phyloP scores from a whole-genome alignment of 2,329 filamentous ascomycete species.

The Alternaria hordeiaustralica region DNA sequence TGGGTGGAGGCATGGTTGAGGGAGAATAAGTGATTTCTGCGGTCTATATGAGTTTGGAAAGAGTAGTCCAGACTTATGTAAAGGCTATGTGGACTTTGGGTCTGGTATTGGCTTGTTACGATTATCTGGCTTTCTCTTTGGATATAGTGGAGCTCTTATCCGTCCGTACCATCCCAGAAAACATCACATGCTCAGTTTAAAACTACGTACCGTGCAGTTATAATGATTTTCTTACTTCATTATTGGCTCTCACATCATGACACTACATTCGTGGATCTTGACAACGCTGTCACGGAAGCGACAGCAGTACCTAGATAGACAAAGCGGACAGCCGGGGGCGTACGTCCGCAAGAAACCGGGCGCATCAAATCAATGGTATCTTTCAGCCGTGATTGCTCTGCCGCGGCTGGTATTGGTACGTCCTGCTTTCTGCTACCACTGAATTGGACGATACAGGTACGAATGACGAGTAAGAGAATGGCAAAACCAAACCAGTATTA shows the following conservation, averaged over 20 bases:
- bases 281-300: neutral
- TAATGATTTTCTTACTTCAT: neutral
- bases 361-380: too few species aligned
- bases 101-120: neutral
- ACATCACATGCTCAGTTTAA: neutral
- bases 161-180: neutral
- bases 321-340: neutral
- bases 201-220: neutral
- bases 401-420: too few species aligned
- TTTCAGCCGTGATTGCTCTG: too few species aligned
- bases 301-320: neutral
- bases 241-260: neutral
- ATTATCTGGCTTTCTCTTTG: neutral
- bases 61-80: rapidly evolving
- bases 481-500: too few species aligned
- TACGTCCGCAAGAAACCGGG: too few species aligned
- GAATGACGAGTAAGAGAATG: too few species aligned
- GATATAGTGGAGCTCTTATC: neutral
- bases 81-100: neutral
- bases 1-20: neutral
- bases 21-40: neutral
- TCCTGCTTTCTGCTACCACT: too few species aligned
- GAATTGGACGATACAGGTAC: too few species aligned
- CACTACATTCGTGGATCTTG: neutral
- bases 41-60: neutral